Base-by-base conservation (phyloP, 2,329 filamentous ascomycete species). In the Ophiostoma piceae region DNA sequence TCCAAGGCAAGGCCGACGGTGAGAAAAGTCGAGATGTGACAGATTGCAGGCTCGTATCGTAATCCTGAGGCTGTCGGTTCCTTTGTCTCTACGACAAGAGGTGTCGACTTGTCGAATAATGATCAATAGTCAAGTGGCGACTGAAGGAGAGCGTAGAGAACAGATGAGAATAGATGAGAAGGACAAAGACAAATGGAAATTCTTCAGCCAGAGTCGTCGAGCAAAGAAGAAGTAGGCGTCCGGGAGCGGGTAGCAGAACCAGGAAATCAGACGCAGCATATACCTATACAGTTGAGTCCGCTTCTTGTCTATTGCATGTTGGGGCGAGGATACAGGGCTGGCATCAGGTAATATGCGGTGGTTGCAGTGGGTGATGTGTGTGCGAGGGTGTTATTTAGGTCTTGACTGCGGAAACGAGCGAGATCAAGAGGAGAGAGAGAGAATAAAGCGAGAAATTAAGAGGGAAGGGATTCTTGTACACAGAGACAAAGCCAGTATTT, bases 271-370 rank as follows among this genome's bases (percentile, higher is more conserved):
- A 47, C 39, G 65, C 29, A 68, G 62, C 26, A 32, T 51, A 16
- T 37, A 67, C 29, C 22, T 51, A 8, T 37, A 67, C 29, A 9
- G 41, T 26, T 41, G 39, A 43, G 7, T 41, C 22, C 65, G 37
- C 65, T 29, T 14, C 60, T 64, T 32, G 66, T 32, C 54, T 71
- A 69, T 62, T 65, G 68, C 66, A 70, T 62, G 62, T 62, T 67
- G 26, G 65, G 22, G 39, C 16, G 57, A 51, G 41, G 22, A 65
- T 14, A n/a, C 35, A 54, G 57, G 37, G 16, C 39, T 32, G 22
- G 67, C 66, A 32, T 43, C 54, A 62, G 69, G 68, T 67, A 66
- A 62, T 57, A 66, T 35, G n/a, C 67, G 16, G 69, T 64, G 67
- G 65, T 43, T 43, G 66, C 37, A n/a, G 67, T 60, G 57, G 32